phyloP scores from a whole-genome alignment of 768 basidiomycete genomes.

The Agaricus sinodeliciosus region DNA sequence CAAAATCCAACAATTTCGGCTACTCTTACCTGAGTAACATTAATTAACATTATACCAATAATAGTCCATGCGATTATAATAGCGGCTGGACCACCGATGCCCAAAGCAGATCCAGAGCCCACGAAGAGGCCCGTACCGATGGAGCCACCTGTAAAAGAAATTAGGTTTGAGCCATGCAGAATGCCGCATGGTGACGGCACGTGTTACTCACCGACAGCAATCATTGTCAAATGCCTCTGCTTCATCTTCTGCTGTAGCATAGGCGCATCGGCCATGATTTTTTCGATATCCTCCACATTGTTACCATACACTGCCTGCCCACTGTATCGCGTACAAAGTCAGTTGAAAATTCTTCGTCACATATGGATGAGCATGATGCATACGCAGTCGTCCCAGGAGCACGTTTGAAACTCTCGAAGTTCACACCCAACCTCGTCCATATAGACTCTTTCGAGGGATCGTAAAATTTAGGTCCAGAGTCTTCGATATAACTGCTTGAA shows the following conservation, averaged over 20 bases:
- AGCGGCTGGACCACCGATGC: conserved; percentile 35
- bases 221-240: conserved; percentile 39
- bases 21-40: conserved; percentile 34
- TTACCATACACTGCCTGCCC: conserved; percentile 29
- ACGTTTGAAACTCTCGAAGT: conserved; percentile 38
- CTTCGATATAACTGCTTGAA: no score
- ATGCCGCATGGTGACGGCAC: neutral
- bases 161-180: neutral
- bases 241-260: conserved; percentile 46
- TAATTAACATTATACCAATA: conserved; percentile 42
- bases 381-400: conserved; percentile 41
- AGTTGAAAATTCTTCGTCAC: no score
- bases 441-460: conserved; percentile 40
- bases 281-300: conserved; percentile 29
- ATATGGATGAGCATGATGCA: conserved; percentile 5
- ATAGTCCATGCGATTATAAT: conserved; percentile 38
- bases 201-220: conserved; percentile 37
- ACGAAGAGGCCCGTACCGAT: conserved; percentile 46
- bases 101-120: conserved; percentile 35
- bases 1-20: neutral
- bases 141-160: conserved; percentile 28
- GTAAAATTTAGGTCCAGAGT: conserved; percentile 24
- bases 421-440: conserved; percentile 38
- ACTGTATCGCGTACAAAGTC: conserved; percentile 15
- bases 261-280: conserved; percentile 31